Percentiles rank a stretch among this genome's conserved stretches.
Conservation (phyloP, 2,329 filamentous ascomycete species). For the Ophiostoma piceae region DNA sequence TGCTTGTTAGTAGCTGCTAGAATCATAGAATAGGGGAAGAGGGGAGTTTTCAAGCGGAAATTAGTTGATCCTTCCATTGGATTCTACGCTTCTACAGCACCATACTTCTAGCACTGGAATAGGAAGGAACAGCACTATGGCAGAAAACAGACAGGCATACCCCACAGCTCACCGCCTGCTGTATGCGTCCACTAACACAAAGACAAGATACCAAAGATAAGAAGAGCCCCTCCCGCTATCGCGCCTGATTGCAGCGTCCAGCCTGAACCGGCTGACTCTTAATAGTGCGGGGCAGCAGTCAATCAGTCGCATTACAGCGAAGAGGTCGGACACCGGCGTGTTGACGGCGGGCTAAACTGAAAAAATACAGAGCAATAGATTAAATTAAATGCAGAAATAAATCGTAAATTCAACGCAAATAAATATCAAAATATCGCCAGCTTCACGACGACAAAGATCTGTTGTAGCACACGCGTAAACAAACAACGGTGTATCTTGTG, state of each 20-base stretch:
- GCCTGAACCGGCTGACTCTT: background rate
- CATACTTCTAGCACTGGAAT: constrained; percentile 15
- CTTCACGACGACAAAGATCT: background rate
- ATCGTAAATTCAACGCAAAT: background rate
- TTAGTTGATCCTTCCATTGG: constrained; percentile 26
- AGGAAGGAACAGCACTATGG: constrained; percentile 15
- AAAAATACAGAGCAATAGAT: constrained; percentile 2
- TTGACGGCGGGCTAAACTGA: constrained; percentile 8
- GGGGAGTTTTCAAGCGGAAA: constrained; percentile 24
- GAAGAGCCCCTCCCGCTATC: constrained; percentile 7
- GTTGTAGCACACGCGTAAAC: background rate
- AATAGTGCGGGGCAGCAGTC: constrained; percentile 10
- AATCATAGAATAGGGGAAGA: constrained; percentile 18
- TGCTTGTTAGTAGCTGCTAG: background rate
- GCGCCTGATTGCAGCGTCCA: background rate
- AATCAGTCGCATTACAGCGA: background rate
- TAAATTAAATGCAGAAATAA: background rate
- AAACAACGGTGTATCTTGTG: background rate
- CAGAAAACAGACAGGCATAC: background rate
- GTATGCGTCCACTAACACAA: background rate
- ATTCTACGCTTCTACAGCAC: background rate
- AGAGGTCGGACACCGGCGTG: background rate
- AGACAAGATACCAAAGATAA: background rate
- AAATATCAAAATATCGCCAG: constrained; percentile 2
- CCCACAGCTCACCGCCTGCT: constrained; percentile 15